Evolutionary conservation across 2,329 filamentous ascomycete genomes (phyloP), one percentile per base, ranked within the genome.

Genomic region (Dactylellina cionopaga): DNA sequence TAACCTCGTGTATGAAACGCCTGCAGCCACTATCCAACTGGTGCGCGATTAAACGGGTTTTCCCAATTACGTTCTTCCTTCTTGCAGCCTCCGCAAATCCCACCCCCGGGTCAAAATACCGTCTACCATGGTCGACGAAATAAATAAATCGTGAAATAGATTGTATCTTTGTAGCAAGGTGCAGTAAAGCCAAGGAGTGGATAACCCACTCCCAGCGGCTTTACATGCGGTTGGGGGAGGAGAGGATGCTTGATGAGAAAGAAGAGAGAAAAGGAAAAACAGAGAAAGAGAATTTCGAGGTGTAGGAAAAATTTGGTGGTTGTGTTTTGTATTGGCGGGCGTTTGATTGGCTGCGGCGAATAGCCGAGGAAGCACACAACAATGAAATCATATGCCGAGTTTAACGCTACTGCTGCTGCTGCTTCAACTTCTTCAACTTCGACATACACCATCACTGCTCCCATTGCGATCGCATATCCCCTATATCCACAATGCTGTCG

Each of bases 1-100:
- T 72, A 72, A 65, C 74, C 75, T 74, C 74, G 73, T 75, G 70
- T 74, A 76, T 75, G 75, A 76, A 76, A 76, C 75, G 75, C 75
- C 59, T 52, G 39, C 59, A 75, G 70, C 59, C 75, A 70, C 51
- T 72, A 63, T 65, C 59, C 68, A 73, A 72, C 60, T 73, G 49
- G 39, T 75, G 66, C 75, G 75, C 74, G 75, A 76, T 76, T 76
- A 76, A 74, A 75, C 73, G 70, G 75, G 75, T 70, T 47, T 75
- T 72, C 51, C 43, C 58, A 39, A 59, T 63, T 49, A 63, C 39
- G 58, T 52, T 74, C 51, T 75, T 76, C 74, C 62, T 75, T 76
- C 74, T 76, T n/a, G 75, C 74, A 76, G 62, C 52, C 68, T 65
- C 68, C 31, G 35, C 29, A 55, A 5, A 17, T 29, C 44, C 44